phyloP scores from a whole-genome alignment of 371 early-diverging fungal genomes.

The Amoeboradix gromovi region DNA sequence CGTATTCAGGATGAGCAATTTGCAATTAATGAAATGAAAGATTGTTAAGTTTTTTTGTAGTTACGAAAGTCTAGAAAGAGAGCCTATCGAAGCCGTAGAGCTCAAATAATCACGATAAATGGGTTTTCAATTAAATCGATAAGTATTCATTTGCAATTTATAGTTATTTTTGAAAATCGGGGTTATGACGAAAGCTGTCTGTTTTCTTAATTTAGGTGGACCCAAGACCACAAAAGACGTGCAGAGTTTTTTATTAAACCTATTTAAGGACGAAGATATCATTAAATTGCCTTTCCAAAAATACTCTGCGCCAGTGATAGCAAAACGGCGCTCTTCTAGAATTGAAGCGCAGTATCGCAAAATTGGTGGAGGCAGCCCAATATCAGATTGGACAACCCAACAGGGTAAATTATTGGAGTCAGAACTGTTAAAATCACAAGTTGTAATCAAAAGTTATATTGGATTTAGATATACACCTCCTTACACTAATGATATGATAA shows the following conservation, averaged over 20 bases:
- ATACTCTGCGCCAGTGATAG: conserved; percentile 36
- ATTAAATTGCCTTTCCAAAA: conserved; percentile 64
- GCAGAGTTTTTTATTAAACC: conserved; percentile 37
- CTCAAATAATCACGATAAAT: no score
- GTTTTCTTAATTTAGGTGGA: conserved; percentile 25
- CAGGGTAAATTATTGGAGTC: conserved; percentile 52
- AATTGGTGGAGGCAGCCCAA: conserved; percentile 78
- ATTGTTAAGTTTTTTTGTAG: no score
- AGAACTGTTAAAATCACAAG: conserved; percentile 20
- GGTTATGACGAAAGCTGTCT: neutral
- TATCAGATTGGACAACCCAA: conserved; percentile 51
- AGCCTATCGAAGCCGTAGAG: no score
- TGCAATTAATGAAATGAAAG: no score
- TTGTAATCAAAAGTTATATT: conserved; percentile 65
- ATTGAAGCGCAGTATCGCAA: conserved; percentile 59
- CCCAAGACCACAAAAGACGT: conserved; percentile 48
- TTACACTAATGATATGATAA: conserved; percentile 34
- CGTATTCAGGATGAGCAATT: no score
- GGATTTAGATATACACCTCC: conserved; percentile 76
- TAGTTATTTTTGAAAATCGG: no score
- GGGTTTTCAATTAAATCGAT: no score
- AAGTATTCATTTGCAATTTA: no score
- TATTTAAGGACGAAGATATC: conserved; percentile 78
- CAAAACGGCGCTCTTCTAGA: conserved; percentile 47
- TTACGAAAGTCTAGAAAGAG: no score